phyloP scores from a whole-genome alignment of 352 stramenopile species.

The Thalassiosira gravida region DNA sequence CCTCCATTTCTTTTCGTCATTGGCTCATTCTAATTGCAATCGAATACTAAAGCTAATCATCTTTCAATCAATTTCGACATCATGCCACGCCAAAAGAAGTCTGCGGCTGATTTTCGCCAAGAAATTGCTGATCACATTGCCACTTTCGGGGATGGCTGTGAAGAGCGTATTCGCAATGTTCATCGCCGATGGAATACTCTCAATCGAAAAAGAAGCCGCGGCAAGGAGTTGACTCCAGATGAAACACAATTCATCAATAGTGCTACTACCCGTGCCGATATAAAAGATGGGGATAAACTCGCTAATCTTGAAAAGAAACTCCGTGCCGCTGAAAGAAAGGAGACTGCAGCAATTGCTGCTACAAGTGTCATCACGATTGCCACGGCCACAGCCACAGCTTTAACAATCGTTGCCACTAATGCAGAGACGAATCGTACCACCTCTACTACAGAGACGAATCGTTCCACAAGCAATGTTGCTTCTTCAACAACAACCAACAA shows the following conservation, averaged over 20 bases:
- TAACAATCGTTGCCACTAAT: too few relatives aligned
- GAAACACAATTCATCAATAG: neutral
- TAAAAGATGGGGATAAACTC: neutral
- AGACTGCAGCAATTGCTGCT: neutral
- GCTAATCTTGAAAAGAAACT: neutral
- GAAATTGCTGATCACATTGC: neutral
- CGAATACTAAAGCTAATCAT: too few relatives aligned
- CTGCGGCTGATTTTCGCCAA: neutral
- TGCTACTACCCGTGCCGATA: neutral
- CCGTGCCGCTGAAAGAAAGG: neutral
- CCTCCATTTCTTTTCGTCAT: too few relatives aligned
- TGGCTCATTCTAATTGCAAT: too few relatives aligned
- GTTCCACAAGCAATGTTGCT: too few relatives aligned
- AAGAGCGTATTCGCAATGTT: neutral
- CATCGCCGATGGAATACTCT: neutral
- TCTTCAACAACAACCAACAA: too few relatives aligned
- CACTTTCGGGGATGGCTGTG: neutral
- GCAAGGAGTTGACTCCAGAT: neutral
- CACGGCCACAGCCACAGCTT: too few relatives aligned
- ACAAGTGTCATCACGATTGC: too few relatives aligned
- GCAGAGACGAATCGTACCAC: too few relatives aligned
- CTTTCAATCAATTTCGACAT: too few relatives aligned
- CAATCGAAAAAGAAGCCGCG: neutral
- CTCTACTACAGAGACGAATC: too few relatives aligned
- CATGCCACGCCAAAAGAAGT: neutral